A percentile compares a stretch with the other conserved stretches of the same genome.
phyloP scores from a whole-genome alignment of 192 early-diverging fungal genomes.

The Dispira parvispora region DNA sequence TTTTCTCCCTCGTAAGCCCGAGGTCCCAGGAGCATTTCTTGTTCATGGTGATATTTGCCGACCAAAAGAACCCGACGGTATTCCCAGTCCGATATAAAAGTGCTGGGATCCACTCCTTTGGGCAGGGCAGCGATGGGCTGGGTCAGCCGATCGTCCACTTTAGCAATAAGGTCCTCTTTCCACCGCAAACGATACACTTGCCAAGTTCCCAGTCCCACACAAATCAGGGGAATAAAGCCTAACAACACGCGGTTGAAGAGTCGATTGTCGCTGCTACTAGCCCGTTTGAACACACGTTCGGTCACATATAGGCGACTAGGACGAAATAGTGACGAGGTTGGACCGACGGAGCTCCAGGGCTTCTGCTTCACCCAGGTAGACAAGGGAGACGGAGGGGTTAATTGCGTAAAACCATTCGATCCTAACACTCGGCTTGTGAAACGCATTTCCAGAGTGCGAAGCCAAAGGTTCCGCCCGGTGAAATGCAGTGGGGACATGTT shows the following conservation, averaged over 20 bases:
- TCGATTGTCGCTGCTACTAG: neutral
- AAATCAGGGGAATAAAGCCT: slow-evolving; percentile 8
- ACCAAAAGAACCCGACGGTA: slow-evolving; percentile 56
- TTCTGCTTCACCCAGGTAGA: no score
- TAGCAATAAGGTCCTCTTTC: slow-evolving; percentile 68
- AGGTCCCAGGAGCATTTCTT: slow-evolving; percentile 74
- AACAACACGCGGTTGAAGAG: neutral
- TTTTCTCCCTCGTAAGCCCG: slow-evolving; percentile 47
- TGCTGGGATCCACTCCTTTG: neutral
- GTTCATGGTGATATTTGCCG: slow-evolving; percentile 49
- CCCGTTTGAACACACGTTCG: neutral
- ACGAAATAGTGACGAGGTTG: no score
- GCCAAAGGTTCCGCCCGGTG: no score
- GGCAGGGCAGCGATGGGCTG: slow-evolving; percentile 5
- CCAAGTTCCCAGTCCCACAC: slow-evolving; percentile 66
- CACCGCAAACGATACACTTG: slow-evolving; percentile 75
- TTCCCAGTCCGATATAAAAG: slow-evolving; percentile 37
- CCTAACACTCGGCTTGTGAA: no score
- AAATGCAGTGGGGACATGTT: no score
- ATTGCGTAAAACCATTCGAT: no score
- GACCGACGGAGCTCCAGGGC: no score
- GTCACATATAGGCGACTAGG: neutral
- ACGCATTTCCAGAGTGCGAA: no score
- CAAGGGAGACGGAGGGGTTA: no score
- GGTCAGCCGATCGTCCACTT: neutral